Evolutionary conservation across 140 eudicot genomes (phyloP).

Genomic region (Ambrosia hybrid): DNA sequence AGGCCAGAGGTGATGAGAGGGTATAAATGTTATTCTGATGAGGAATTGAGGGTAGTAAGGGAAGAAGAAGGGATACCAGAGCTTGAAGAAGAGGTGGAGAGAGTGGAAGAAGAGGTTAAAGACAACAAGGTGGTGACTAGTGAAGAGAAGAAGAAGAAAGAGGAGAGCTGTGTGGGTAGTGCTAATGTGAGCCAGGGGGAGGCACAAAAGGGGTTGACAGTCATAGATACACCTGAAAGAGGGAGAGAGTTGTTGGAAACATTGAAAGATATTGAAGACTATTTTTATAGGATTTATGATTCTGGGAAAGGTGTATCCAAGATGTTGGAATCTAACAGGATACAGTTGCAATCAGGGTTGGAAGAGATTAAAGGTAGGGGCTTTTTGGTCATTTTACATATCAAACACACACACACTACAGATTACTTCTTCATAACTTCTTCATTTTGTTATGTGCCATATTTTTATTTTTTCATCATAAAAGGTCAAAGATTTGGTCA

Average conservation of each 20-base stretch:
- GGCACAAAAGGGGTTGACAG: slow-evolving; percentile 56
- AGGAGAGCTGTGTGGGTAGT: slow-evolving; percentile 35
- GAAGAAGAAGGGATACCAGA: slow-evolving; percentile 98
- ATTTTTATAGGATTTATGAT: slow-evolving; percentile 72
- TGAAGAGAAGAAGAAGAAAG: slow-evolving; percentile 22
- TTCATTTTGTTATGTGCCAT: not conserved
- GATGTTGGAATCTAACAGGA: slow-evolving; percentile 89
- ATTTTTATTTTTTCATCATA: not conserved
- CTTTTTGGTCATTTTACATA: slow-evolving; percentile 21
- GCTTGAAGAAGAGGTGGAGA: slow-evolving; percentile 70
- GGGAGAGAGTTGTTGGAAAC: slow-evolving; percentile 97
- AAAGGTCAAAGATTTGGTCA: slow-evolving; percentile 16
- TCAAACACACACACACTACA: not conserved
- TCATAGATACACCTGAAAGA: slow-evolving; percentile 66
- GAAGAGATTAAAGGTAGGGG: slow-evolving; percentile 83
- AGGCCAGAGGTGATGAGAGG: slow-evolving; percentile 67
- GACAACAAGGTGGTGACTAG: slow-evolving; percentile 34
- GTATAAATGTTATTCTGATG: slow-evolving; percentile 65
- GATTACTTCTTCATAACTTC: slow-evolving; percentile 19
- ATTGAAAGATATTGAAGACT: slow-evolving; percentile 82
- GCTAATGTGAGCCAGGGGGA: slow-evolving; percentile 51
- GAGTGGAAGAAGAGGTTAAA: slow-evolving; percentile 6
- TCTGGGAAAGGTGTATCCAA: slow-evolving; percentile 83
- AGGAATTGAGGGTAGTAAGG: slow-evolving; percentile 82
- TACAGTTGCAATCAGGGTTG: slow-evolving; percentile 70